A percentile compares a stretch with the other conserved stretches of the same genome.
Evolutionary conservation across 345 rosid species (phyloP).

Genomic region (Eucalyptus brandiana): DNA sequence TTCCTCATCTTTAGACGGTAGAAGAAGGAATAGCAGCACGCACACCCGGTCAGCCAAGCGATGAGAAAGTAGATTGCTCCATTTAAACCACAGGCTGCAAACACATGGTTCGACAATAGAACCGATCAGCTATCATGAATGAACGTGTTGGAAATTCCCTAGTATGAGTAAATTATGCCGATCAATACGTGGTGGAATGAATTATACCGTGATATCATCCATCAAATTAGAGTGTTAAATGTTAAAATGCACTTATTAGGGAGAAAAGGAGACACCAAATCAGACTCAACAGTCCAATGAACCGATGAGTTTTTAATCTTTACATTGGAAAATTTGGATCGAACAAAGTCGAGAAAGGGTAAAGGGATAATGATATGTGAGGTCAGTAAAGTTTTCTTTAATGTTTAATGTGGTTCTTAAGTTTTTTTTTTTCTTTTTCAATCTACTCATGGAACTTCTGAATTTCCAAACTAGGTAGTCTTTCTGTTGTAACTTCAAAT

Average conservation of each 20-base stretch:
- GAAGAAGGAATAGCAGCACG: constrained; percentile 5
- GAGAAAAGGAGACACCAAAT: neutral
- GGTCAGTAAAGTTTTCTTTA: neutral
- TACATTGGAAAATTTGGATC: neutral
- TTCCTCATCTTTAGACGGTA: constrained; percentile 26
- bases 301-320: neutral
- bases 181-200: neutral
- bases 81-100: constrained; percentile 10
- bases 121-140: neutral
- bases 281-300: neutral
- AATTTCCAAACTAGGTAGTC: neutral
- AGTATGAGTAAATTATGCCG: neutral
- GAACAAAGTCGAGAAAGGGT: neutral
- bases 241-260: neutral
- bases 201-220: neutral
- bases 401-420: neutral
- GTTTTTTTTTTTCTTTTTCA: neutral
- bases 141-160: neutral
- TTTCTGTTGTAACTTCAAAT: neutral
- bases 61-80: constrained; percentile 16
- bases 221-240: neutral
- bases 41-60: constrained; percentile 3
- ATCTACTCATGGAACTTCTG: neutral
- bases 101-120: neutral
- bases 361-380: neutral